Conservation (phyloP, 1,139 yeast genomes). For the Suhomyces choctaworum region DNA sequence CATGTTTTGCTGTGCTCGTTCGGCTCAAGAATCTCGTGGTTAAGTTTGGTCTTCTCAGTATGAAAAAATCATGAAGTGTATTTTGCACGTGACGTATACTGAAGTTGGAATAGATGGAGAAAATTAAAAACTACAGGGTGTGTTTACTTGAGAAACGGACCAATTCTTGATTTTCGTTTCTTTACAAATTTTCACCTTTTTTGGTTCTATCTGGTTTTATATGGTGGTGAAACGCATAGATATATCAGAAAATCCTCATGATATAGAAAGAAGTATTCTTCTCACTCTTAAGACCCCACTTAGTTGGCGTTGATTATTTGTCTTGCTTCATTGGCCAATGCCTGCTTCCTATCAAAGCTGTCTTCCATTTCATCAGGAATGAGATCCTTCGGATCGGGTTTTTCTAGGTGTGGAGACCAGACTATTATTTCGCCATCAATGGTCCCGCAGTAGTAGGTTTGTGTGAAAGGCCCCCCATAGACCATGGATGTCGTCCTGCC, state of each 20-base stretch:
- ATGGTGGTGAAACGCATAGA: too few species aligned
- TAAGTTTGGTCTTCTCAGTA: too few species aligned
- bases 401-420: slow-evolving; percentile 47
- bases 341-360: neutral
- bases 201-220: too few species aligned
- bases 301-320: slow-evolving; percentile 8
- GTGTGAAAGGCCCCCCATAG: slow-evolving; percentile 45
- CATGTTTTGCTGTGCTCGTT: slow-evolving; percentile 14
- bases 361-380: slow-evolving; percentile 7
- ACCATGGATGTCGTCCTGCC: slow-evolving; percentile 54
- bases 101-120: too few species aligned
- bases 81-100: too few species aligned
- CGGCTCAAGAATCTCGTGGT: neutral
- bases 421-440: slow-evolving; percentile 56
- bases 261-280: too few species aligned
- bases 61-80: too few species aligned
- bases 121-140: too few species aligned
- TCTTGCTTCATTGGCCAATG: slow-evolving; percentile 14
- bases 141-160: too few species aligned
- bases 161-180: too few species aligned
- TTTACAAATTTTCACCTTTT: too few species aligned
- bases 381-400: slow-evolving; percentile 15
- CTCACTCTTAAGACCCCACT: neutral
- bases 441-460: slow-evolving; percentile 53
- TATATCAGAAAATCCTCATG: too few species aligned